A percentile compares a stretch with the other conserved stretches of the same genome.
phyloP scores from a whole-genome alignment of 108 stramenopile genomes.

The Skeletonema tropicum region DNA sequence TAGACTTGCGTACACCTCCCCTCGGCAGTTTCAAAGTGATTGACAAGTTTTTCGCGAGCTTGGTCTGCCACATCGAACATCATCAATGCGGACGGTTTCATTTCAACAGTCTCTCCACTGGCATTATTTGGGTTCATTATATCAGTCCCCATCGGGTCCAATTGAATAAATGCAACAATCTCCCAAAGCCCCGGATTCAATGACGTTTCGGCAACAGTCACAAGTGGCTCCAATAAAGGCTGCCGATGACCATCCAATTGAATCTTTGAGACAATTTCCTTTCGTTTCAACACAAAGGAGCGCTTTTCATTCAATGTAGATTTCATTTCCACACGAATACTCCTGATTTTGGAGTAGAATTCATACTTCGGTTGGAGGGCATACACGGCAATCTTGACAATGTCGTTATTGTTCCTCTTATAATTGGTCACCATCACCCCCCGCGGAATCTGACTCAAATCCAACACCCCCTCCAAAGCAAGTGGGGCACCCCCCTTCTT shows the following conservation, averaged over 20 bases:
- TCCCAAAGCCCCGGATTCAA: conserved; percentile 38
- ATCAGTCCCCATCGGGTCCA: conserved; percentile 26
- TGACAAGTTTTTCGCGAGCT: background rate
- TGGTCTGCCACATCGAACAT: conserved; percentile 18
- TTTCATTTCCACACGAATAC: conserved; percentile 15
- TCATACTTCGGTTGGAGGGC: conserved; percentile 33
- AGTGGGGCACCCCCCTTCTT: conserved; percentile 15
- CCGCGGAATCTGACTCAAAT: conserved; percentile 19
- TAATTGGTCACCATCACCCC: conserved; percentile 18
- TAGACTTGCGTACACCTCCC: conserved; percentile 24
- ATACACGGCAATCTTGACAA: conserved; percentile 12
- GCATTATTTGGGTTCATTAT: conserved; percentile 20
- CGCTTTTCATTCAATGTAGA: conserved; percentile 9
- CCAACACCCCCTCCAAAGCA: conserved; percentile 36
- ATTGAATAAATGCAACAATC: conserved; percentile 8
- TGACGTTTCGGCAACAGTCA: conserved; percentile 13
- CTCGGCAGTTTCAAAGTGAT: conserved; percentile 28
- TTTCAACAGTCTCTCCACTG: conserved; percentile 10
- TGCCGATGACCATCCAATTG: conserved; percentile 14
- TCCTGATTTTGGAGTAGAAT: conserved; percentile 35
- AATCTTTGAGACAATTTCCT: conserved; percentile 20
- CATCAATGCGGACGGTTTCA: conserved; percentile 8
- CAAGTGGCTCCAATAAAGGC: background rate
- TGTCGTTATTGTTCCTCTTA: background rate
- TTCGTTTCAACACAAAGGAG: conserved; percentile 13